Base-by-base conservation (phyloP, 495 filamentous ascomycete genomes). In the Penicillium steckii region DNA sequence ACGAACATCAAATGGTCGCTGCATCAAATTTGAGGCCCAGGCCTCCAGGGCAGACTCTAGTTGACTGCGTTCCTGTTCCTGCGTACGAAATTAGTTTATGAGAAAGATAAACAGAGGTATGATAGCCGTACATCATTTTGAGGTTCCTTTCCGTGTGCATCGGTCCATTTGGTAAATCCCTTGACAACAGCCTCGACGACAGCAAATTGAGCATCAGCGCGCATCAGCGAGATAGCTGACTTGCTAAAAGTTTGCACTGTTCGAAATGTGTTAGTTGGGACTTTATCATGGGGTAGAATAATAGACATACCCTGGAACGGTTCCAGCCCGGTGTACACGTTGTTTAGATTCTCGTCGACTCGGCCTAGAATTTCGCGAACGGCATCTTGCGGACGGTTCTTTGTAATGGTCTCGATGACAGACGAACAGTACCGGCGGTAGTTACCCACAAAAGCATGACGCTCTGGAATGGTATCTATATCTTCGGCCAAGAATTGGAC, bases 401-500 rank as follows among this genome's bases (percentile, higher is more conserved):
- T 77, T 15, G 92, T 89, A 44, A 97, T 89, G 24, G 76, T 78
- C 68, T 97, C 91, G 42, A 97, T 87, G 4, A 96, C 82, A 26
- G 85, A 84, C 9, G 83, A 82, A 65, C 91, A 94, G 59, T 95
- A 97, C 41, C 95, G 82, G 19, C 92, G 78, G 65, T 97, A 99
- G 60, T 97, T 97, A 1, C 94, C 93, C n/a, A 97, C 80, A 65
- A 99, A 99, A 10, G 92, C 89, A 72, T 99, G 94, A 21, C 89
- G 79, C 66, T 99, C 95, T 1, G 95, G 95, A 25, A 92, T 77
- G 0, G 94, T 97, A 66, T 97, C 95, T 26, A 96, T 89, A 65
- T 99, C 94, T 53, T 96, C 91, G 44, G 89, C 71, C 6, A 99
- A 79, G 52, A 96, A 91, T 29, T 89, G 71, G 24, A 92, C 79